Percentiles rank a stretch among this genome's conserved stretches.
Evolutionary conservation across 2,329 filamentous ascomycete species (phyloP).

Genomic region (Ophiostoma ulmi): DNA sequence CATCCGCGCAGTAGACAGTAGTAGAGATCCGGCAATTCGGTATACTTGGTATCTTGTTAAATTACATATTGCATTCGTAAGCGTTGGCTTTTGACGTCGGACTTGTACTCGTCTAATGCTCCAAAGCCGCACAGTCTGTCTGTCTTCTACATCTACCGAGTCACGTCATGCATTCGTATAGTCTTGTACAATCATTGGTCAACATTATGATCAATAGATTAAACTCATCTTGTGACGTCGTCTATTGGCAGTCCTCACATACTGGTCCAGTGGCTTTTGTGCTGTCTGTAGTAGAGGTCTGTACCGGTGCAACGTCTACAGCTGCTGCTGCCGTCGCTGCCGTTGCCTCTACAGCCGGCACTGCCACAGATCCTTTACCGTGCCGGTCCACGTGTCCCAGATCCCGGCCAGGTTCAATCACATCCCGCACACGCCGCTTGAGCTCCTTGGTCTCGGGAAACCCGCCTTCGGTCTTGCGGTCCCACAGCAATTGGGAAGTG

Average conservation of each 20-base stretch:
- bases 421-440: constrained; percentile 76
- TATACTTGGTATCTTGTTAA: no score
- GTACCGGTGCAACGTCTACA: background rate
- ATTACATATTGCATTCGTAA: no score
- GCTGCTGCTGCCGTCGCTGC: background rate
- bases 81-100: no score
- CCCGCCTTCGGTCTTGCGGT: constrained; percentile 77
- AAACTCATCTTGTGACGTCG: no score
- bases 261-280: constrained; percentile 24
- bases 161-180: background rate
- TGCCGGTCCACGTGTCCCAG: constrained; percentile 74
- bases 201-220: no score
- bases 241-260: constrained; percentile 38
- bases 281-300: background rate
- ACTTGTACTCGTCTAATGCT: background rate
- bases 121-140: background rate
- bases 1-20: no score
- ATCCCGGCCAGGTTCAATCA: constrained; percentile 70
- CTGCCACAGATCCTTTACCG: constrained; percentile 28
- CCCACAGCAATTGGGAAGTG: constrained; percentile 61
- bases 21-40: no score
- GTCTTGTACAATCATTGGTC: background rate
- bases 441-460: constrained; percentile 93
- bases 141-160: background rate
- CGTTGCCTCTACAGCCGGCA: background rate